phyloP scores from a whole-genome alignment of 148 eudicot species.

The Bassia scoparia region DNA sequence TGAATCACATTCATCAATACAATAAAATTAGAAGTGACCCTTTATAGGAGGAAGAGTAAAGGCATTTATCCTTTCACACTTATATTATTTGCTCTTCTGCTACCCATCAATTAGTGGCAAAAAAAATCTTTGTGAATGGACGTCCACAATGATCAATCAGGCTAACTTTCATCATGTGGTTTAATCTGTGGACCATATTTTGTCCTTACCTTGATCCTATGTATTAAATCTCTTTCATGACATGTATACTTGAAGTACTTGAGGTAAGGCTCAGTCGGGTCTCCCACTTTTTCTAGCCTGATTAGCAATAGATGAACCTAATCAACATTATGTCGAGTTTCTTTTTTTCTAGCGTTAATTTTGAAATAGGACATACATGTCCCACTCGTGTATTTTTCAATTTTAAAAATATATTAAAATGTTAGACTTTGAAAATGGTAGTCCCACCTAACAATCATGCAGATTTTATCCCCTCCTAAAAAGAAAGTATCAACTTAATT shows the following conservation, averaged over 20 bases:
- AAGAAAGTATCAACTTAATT: slow-evolving; percentile 12
- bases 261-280: no score
- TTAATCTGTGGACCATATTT: slow-evolving; percentile 9
- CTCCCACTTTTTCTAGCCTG: no score
- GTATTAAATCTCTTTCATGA: background rate
- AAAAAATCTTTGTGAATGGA: slow-evolving; percentile 10
- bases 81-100: background rate
- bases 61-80: slow-evolving; percentile 4
- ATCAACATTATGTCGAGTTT: no score
- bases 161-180: background rate
- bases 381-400: no score
- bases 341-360: no score
- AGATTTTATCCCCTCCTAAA: background rate
- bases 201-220: slow-evolving; percentile 3
- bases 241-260: no score
- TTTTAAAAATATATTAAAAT: no score
- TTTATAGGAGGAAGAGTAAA: background rate
- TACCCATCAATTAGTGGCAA: slow-evolving; percentile 22
- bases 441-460: slow-evolving; percentile 23
- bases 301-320: no score
- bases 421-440: slow-evolving; percentile 4
- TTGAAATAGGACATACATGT: no score
- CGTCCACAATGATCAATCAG: slow-evolving; percentile 25
- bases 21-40: slow-evolving; percentile 4
- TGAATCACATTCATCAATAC: background rate